Conservation (phyloP, 1,284 basidiomycete species). For the Cryptococcus depauperatus region DNA sequence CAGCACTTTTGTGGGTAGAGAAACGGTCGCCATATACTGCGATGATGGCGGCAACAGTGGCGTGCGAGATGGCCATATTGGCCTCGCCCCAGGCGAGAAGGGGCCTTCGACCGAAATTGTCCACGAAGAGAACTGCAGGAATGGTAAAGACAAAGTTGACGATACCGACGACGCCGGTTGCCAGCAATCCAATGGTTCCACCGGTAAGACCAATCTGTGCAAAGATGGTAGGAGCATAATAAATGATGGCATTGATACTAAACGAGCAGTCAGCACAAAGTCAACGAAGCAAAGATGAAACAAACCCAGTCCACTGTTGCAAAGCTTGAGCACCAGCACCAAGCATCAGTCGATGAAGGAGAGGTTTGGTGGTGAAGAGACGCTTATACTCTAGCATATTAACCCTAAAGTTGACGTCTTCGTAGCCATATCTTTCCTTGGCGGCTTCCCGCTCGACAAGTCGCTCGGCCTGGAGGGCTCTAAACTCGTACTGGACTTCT, state of each 20-base stretch:
- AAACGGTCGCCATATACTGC: slow-evolving; percentile 29
- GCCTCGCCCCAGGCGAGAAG: slow-evolving; percentile 38
- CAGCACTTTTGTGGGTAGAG: slow-evolving; percentile 26
- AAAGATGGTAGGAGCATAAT: slow-evolving; percentile 38
- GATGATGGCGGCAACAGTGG: slow-evolving; percentile 38
- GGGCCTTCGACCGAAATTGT: slow-evolving; percentile 41
- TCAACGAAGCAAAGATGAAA: background rate
- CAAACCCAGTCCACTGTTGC: slow-evolving; percentile 41
- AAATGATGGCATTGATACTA: slow-evolving; percentile 36
- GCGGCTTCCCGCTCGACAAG: slow-evolving; percentile 59
- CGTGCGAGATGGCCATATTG: slow-evolving; percentile 42
- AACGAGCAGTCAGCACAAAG: background rate
- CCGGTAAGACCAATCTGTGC: slow-evolving; percentile 26
- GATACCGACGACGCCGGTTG: slow-evolving; percentile 74
- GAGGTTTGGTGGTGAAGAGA: slow-evolving; percentile 36
- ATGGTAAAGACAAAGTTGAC: slow-evolving; percentile 47
- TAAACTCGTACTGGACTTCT: slow-evolving; percentile 64
- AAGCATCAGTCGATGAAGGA: slow-evolving; percentile 38
- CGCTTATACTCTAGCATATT: slow-evolving; percentile 38
- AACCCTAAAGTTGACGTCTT: slow-evolving; percentile 32
- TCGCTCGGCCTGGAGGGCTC: slow-evolving; percentile 72
- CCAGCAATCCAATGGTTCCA: slow-evolving; percentile 46
- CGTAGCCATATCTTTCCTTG: slow-evolving; percentile 41
- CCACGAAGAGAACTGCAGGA: slow-evolving; percentile 42
- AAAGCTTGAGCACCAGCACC: slow-evolving; percentile 40